A percentile compares a stretch with the other conserved stretches of the same genome.
These are phyloP conservation scores for Arabis hirsuta DNA, from an alignment of 345 rosid species.

Conservation along the genomic window DNA sequence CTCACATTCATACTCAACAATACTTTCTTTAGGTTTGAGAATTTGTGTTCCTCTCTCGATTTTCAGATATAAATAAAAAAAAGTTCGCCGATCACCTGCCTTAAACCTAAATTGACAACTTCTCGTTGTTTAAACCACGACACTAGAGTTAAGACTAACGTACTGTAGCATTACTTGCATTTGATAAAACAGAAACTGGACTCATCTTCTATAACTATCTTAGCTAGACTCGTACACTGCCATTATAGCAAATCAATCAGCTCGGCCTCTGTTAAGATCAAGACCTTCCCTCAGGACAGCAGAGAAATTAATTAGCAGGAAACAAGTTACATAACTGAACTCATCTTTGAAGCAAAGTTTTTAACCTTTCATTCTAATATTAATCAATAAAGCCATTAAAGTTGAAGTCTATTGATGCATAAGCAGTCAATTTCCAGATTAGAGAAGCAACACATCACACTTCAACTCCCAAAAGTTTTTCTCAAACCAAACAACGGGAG, in stretches of 20 bases:
- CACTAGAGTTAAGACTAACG: background rate
- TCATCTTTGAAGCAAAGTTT: background rate
- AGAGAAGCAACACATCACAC: background rate
- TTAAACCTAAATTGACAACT: no score
- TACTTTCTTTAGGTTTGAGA: background rate
- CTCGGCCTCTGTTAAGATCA: constrained; percentile 6
- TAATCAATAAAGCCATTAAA: constrained; percentile 14
- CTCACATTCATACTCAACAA: constrained; percentile 4
- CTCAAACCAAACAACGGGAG: constrained; percentile 17
- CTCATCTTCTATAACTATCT: background rate
- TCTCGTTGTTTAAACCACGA: no score
- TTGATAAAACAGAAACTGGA: background rate
- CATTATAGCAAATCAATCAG: constrained; percentile 10
- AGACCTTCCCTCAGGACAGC: constrained; percentile 9
- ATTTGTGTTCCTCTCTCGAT: background rate
- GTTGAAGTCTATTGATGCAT: background rate
- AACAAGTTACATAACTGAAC: background rate
- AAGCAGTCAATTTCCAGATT: constrained; percentile 12
- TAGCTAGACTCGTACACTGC: constrained; percentile 1
- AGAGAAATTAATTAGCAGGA: background rate
- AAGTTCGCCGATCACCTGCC: no score
- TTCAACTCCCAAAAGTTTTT: background rate
- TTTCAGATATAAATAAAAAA: constrained; percentile 1
- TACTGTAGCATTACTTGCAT: constrained; percentile 9
- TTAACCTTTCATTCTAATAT: constrained; percentile 13